Evolutionary conservation across 306 rosid species (phyloP).

Genomic region (Malus sylvestris): DNA sequence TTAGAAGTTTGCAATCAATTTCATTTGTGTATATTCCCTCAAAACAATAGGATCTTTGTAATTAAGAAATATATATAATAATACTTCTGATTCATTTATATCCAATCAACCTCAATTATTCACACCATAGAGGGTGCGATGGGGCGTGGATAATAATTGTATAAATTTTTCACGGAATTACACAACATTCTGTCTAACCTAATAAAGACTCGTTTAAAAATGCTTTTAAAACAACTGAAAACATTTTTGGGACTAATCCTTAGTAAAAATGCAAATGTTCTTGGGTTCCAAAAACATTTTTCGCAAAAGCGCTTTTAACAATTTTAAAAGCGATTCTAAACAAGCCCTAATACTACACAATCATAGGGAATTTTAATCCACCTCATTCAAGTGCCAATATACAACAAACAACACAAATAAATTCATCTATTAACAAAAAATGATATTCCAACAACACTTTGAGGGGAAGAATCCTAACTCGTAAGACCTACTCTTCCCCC

Average conservation of each 20-base stretch:
- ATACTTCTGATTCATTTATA: not conserved
- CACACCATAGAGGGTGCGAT: not conserved
- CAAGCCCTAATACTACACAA: not conserved
- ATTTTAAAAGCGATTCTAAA: too few relatives aligned
- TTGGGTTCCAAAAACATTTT: too few relatives aligned
- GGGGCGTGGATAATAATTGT: not conserved
- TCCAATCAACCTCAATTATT: not conserved
- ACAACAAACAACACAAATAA: not conserved
- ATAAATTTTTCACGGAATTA: conserved; percentile 16
- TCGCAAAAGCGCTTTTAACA: too few relatives aligned
- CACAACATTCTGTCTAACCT: not conserved
- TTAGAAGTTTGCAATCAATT: too few relatives aligned
- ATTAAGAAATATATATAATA: too few relatives aligned
- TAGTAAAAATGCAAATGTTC: too few relatives aligned
- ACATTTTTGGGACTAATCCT: too few relatives aligned
- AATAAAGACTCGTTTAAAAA: too few relatives aligned
- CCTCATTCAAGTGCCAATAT: not conserved
- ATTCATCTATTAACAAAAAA: conserved; percentile 5
- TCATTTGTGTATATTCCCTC: not conserved
- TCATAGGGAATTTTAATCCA: not conserved
- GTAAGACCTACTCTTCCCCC: conserved; percentile 50
- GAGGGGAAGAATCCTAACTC: not conserved
- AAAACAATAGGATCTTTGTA: too few relatives aligned
- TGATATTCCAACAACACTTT: not conserved
- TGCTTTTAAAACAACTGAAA: too few relatives aligned